These are phyloP conservation scores for Yamadazyma kitorensis DNA, from an alignment of 805 yeast genomes.

Conservation along the genomic window DNA sequence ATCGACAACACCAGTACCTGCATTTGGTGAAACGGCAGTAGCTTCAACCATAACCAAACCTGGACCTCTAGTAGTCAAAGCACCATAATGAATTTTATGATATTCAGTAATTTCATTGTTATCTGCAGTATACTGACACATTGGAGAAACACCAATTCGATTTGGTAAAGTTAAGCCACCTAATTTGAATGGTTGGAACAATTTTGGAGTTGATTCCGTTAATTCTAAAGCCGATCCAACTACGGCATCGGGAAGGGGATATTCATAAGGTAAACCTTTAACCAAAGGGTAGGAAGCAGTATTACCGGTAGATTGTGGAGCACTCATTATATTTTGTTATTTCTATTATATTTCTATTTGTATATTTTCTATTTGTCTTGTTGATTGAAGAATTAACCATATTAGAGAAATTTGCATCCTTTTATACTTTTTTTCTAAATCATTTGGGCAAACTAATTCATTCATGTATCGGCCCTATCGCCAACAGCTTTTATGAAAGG, in stretches of 20 bases:
- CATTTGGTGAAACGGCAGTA: slow-evolving; percentile 37
- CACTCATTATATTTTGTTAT: no score
- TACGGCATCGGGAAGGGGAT: slow-evolving; percentile 11
- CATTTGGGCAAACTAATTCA: no score
- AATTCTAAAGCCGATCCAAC: slow-evolving; percentile 10
- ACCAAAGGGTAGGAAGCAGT: slow-evolving; percentile 10
- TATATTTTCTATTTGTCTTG: no score
- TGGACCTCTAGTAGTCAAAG: slow-evolving; percentile 47
- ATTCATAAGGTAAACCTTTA: slow-evolving; percentile 9
- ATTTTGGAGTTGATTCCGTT: slow-evolving; percentile 24
- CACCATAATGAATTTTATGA: slow-evolving; percentile 50
- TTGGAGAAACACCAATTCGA: slow-evolving; percentile 55
- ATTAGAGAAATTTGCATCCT: no score
- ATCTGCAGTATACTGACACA: slow-evolving; percentile 51
- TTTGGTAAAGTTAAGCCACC: slow-evolving; percentile 42
- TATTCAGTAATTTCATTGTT: slow-evolving; percentile 45
- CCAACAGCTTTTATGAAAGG: no score
- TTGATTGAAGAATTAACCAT: no score
- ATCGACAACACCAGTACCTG: slow-evolving; percentile 43
- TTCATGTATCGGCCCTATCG: no score
- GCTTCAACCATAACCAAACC: slow-evolving; percentile 50
- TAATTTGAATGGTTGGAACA: slow-evolving; percentile 44
- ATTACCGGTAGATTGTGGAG: no score
- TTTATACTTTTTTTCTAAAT: no score
- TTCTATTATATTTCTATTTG: no score